phyloP scores from a whole-genome alignment of 75 land plant genomes.

The Azolla pinnata region DNA sequence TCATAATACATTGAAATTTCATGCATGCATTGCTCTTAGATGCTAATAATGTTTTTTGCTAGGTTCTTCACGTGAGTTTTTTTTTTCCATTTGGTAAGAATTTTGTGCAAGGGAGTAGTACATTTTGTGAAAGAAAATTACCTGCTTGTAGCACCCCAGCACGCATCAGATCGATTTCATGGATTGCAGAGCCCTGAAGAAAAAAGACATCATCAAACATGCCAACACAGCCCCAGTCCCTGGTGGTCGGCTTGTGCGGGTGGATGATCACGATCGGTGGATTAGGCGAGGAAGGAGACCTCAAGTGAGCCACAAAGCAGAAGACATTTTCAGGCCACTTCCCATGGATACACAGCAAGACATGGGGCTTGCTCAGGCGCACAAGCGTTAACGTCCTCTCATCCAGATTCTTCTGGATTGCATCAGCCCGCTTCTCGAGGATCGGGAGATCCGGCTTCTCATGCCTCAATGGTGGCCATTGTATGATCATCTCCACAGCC shows the following conservation, averaged over 20 bases:
- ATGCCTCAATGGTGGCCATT: conserved; percentile 29
- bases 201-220: conserved; percentile 36
- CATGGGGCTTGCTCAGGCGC: conserved; percentile 19
- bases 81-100: too few relatives aligned
- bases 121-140: too few relatives aligned
- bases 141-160: conserved; percentile 41
- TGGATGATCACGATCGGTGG: conserved; percentile 37
- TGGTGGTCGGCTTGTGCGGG: conserved; percentile 17
- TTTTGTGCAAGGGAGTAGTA: too few relatives aligned
- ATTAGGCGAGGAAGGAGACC: conserved; percentile 20
- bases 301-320: conserved; percentile 29
- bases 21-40: too few relatives aligned
- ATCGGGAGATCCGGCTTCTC: conserved; percentile 33
- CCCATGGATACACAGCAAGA: conserved; percentile 36
- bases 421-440: conserved; percentile 17
- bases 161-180: conserved; percentile 41
- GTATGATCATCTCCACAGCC: conserved; percentile 30
- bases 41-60: too few relatives aligned
- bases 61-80: too few relatives aligned
- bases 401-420: conserved; percentile 19
- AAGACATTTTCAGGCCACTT: conserved; percentile 36
- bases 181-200: conserved; percentile 34
- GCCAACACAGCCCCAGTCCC: conserved; percentile 46
- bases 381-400: conserved; percentile 21
- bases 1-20: too few relatives aligned